A percentile compares a stretch with the other conserved stretches of the same genome.
phyloP scores from a whole-genome alignment of 2,329 filamentous ascomycete species.

The Penicillium sp. region DNA sequence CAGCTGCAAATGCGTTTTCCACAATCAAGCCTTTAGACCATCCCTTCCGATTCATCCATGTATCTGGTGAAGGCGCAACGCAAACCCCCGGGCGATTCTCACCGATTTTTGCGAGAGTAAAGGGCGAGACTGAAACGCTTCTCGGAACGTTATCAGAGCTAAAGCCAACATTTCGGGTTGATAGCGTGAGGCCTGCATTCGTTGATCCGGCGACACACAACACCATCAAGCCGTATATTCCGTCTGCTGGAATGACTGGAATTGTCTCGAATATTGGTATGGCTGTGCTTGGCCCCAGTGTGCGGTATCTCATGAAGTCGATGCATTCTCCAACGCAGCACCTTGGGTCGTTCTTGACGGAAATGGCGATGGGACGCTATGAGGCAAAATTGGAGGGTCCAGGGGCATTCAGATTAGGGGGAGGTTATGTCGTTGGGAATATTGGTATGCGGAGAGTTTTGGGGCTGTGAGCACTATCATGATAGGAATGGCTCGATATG shows the following conservation, averaged over 20 bases:
- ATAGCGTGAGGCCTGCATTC: constrained; percentile 59
- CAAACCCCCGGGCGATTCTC: constrained; percentile 56
- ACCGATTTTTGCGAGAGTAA: constrained; percentile 61
- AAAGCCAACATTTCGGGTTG: constrained; percentile 51
- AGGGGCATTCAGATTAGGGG: constrained; percentile 15
- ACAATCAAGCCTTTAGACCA: constrained; percentile 47
- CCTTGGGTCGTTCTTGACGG: constrained; percentile 50
- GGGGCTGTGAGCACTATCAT: constrained; percentile 3
- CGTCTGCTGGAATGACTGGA: constrained; percentile 24
- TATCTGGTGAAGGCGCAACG: constrained; percentile 56
- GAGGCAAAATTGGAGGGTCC: constrained; percentile 15
- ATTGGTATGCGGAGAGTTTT: constrained; percentile 19
- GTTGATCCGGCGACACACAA: constrained; percentile 54
- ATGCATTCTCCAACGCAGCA: constrained; percentile 47
- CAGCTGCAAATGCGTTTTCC: constrained; percentile 62
- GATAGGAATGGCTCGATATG: neutral
- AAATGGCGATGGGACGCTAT: constrained; percentile 42
- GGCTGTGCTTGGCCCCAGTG: constrained; percentile 21
- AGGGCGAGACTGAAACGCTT: constrained; percentile 64
- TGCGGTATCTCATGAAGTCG: constrained; percentile 19
- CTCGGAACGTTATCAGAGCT: constrained; percentile 55
- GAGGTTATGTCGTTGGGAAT: constrained; percentile 18
- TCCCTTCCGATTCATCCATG: constrained; percentile 66
- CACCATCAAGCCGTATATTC: constrained; percentile 40
- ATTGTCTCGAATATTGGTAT: constrained; percentile 24